Conservation (phyloP, 2,329 filamentous ascomycete species). For the Sclerotinia sclerotiorum region DNA sequence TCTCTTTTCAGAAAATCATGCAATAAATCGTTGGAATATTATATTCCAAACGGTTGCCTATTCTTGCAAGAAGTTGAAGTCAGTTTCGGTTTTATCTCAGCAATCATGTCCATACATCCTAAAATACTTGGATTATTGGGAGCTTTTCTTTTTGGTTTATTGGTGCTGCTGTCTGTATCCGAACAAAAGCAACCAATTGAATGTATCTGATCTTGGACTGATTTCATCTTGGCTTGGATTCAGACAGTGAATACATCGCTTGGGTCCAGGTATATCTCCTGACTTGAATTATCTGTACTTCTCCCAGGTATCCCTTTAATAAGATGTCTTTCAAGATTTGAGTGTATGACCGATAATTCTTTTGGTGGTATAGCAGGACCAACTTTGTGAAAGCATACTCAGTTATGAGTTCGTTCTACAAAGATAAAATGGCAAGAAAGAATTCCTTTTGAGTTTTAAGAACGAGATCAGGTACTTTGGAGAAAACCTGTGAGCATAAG, state of each 20-base stretch:
- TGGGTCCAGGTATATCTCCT: not conserved
- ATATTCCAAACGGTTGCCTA: not conserved
- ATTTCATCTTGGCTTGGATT: not conserved
- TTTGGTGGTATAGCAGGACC: not conserved
- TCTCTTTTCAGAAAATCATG: not conserved
- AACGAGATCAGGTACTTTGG: not conserved
- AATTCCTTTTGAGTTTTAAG: not conserved
- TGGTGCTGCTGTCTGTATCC: no score
- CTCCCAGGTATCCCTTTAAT: not conserved
- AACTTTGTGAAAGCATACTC: not conserved
- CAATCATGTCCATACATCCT: not conserved
- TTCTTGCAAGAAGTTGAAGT: not conserved
- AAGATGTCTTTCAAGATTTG: not conserved
- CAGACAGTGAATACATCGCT: not conserved
- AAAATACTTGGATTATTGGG: not conserved
- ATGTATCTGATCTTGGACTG: not conserved
- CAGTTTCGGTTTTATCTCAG: not conserved
- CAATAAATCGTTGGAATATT: not conserved
- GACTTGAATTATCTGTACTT: not conserved
- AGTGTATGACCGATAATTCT: not conserved
- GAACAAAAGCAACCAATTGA: not conserved
- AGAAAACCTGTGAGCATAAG: not conserved
- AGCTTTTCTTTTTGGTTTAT: rapidly evolving
- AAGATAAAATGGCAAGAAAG: not conserved
- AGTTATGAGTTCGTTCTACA: not conserved